Conservation (phyloP, 2,329 filamentous ascomycete genomes). For the Colletotrichum incanum region DNA sequence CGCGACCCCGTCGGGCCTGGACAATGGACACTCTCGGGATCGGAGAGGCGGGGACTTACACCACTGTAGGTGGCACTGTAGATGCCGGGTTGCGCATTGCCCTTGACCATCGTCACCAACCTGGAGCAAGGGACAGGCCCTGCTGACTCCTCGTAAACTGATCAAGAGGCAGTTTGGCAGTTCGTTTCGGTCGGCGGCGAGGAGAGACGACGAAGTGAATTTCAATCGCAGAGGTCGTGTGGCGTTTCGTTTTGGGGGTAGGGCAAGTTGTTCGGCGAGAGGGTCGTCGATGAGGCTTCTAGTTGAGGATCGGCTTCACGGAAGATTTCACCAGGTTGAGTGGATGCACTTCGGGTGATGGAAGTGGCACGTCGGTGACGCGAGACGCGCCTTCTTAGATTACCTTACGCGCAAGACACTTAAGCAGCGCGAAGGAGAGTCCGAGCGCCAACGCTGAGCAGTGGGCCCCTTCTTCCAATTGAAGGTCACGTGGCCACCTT, state of each 20-base stretch:
- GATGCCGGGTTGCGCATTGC: constrained; percentile 62
- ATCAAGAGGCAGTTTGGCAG: constrained; percentile 26
- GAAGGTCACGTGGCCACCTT: too few species aligned
- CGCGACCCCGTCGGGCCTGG: too few species aligned
- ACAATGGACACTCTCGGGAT: background rate
- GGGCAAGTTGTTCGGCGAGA: constrained; percentile 16
- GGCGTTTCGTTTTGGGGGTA: background rate
- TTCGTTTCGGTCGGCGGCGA: background rate
- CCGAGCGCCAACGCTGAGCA: constrained; percentile 10
- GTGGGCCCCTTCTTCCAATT: too few species aligned
- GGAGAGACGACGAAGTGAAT: background rate
- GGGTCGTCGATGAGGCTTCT: constrained; percentile 28
- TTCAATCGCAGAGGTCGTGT: background rate
- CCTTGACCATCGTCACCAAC: constrained; percentile 62
- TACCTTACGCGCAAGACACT: constrained; percentile 41
- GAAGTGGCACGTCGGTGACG: constrained; percentile 41
- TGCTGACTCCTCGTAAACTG: constrained; percentile 16
- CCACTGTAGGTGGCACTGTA: constrained; percentile 81
- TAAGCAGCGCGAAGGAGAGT: constrained; percentile 32
- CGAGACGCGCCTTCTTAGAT: constrained; percentile 33
- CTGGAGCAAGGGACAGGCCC: constrained; percentile 40
- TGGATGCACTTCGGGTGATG: constrained; percentile 35
- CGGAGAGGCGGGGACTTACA: constrained; percentile 61
- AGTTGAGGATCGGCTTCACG: constrained; percentile 31
- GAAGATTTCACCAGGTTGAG: constrained; percentile 38